Evolutionary conservation across 1,284 basidiomycete species (phyloP).

Genomic region (Leccinum proximum): DNA sequence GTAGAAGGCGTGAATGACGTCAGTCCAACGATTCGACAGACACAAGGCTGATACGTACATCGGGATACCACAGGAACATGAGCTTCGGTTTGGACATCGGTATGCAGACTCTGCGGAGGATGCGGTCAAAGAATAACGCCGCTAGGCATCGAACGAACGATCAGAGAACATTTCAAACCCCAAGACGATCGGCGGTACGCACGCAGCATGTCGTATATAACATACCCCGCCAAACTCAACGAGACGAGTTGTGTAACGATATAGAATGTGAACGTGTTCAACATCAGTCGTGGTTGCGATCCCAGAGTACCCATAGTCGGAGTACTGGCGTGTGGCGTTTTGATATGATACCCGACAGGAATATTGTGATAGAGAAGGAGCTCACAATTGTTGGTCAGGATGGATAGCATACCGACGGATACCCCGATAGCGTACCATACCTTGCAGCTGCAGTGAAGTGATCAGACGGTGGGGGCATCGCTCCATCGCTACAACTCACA

Average conservation of each 20-base stretch:
- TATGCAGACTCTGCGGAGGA: constrained; percentile 16
- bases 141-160: constrained; percentile 8
- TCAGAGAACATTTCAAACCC: rapidly evolving
- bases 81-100: constrained; percentile 15
- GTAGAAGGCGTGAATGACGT: background rate
- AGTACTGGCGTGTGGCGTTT: constrained; percentile 18
- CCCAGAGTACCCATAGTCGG: constrained; percentile 42
- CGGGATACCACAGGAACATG: constrained; percentile 32
- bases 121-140: constrained; percentile 8
- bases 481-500: constrained; percentile 10
- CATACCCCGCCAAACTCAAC: constrained; percentile 26
- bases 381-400: constrained; percentile 39
- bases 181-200: constrained; percentile 9
- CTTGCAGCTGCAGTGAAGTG: constrained; percentile 29
- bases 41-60: constrained; percentile 20
- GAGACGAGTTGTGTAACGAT: constrained; percentile 31
- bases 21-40: background rate
- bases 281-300: constrained; percentile 34
- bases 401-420: constrained; percentile 34
- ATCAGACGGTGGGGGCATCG: background rate
- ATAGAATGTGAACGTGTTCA: constrained; percentile 33
- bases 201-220: constrained; percentile 34
- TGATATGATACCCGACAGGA: background rate
- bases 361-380: background rate
- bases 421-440: constrained; percentile 33